These are phyloP conservation scores for Calocera cornea DNA, from an alignment of 768 basidiomycete species.

Conservation along the genomic window DNA sequence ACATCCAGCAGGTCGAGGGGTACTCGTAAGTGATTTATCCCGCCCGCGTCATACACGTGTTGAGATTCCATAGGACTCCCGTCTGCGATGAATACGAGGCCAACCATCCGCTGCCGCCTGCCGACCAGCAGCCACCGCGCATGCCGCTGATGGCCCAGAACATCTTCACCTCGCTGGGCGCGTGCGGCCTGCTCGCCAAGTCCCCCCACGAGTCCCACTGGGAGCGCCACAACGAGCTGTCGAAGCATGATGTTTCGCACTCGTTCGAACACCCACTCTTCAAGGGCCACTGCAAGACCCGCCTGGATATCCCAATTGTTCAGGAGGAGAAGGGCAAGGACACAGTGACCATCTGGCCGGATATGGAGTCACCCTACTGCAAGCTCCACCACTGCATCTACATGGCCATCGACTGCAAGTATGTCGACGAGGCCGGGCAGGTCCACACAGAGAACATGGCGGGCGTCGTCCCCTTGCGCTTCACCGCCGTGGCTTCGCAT, in stretches of 20 bases:
- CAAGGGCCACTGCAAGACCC: neutral
- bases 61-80: neutral
- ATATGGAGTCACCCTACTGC: constrained; percentile 3
- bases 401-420: constrained; percentile 1
- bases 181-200: neutral
- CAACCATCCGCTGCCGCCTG: neutral
- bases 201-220: neutral
- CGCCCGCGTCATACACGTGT: neutral
- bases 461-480: neutral
- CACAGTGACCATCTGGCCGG: neutral
- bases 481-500: neutral
- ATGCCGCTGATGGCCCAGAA: neutral
- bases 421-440: neutral
- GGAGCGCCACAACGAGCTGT: neutral
- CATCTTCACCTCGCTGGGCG: constrained; percentile 2
- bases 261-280: neutral
- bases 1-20: neutral
- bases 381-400: neutral
- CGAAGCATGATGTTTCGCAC: neutral
- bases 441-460: neutral
- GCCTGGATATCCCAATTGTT: neutral
- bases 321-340: constrained; percentile 2
- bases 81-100: neutral
- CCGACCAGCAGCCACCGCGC: neutral
- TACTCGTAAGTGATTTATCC: neutral